Evolutionary conservation across 306 rosid genomes (phyloP).

Genomic region (Glycyrrhiza uralensis): DNA sequence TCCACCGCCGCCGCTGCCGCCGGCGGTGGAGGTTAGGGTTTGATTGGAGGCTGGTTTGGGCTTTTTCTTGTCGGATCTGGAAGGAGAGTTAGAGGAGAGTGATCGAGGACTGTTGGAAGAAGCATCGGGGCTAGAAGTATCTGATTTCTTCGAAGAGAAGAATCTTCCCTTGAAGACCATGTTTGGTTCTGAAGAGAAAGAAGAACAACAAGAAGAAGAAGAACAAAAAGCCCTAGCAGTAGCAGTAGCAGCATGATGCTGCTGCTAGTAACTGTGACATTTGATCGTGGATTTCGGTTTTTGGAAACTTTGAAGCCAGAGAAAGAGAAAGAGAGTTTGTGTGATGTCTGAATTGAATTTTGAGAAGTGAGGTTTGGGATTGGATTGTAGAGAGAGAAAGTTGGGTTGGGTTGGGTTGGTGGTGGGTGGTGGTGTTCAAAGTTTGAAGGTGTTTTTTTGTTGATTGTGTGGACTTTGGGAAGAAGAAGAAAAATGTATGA

Average conservation of each 20-base stretch:
- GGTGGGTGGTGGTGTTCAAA: background rate
- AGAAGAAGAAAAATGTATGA: background rate
- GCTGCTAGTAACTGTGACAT: conserved; percentile 37
- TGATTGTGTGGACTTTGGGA: conserved; percentile 26
- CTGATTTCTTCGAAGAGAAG: conserved; percentile 89
- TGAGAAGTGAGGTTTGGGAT: background rate
- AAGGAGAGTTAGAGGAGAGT: conserved; percentile 71
- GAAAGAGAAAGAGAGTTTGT: background rate
- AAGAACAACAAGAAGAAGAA: too few relatives aligned
- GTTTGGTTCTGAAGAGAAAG: too few relatives aligned
- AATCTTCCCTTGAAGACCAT: conserved; percentile 97
- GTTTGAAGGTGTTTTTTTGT: too few relatives aligned
- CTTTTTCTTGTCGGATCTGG: conserved; percentile 89
- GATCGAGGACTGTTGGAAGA: conserved; percentile 71
- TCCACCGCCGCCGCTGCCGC: background rate
- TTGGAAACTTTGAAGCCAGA: background rate
- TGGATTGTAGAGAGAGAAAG: conserved; percentile 2
- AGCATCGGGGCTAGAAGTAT: conserved; percentile 80
- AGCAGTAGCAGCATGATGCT: conserved; percentile 45
- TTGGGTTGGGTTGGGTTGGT: background rate
- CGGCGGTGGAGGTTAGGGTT: conserved; percentile 12
- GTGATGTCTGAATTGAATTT: background rate
- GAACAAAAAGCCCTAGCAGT: too few relatives aligned
- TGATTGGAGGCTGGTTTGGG: conserved; percentile 53
- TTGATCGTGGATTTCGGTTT: conserved; percentile 26